Conservation (phyloP, 2,329 filamentous ascomycete species). For the Pseudomassariella vexata region DNA sequence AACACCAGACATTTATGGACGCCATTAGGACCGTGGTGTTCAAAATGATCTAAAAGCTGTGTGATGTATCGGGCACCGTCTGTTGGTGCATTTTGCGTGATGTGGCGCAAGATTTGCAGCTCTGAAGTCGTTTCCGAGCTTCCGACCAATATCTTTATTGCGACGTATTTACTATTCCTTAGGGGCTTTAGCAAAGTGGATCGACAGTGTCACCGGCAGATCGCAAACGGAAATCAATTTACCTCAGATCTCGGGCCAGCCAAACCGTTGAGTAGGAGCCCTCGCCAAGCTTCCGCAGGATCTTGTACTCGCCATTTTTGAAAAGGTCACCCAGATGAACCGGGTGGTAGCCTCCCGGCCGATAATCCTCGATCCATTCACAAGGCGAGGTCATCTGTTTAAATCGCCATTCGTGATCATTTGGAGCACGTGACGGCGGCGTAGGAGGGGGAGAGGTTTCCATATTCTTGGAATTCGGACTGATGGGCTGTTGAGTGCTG, state of each 20-base stretch:
- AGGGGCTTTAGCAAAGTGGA: constrained; percentile 4
- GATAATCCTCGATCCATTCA: constrained; percentile 23
- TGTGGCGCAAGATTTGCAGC: constrained; percentile 12
- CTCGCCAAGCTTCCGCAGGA: constrained; percentile 22
- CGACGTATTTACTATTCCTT: constrained; percentile 20
- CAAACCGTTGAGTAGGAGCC: constrained; percentile 21
- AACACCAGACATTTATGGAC: constrained; percentile 19
- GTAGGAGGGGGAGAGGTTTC: constrained; percentile 18
- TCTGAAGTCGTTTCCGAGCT: constrained; percentile 12
- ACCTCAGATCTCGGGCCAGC: constrained; percentile 21
- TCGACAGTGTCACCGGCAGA: constrained; percentile 3
- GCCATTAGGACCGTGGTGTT: constrained; percentile 15
- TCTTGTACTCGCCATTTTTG: constrained; percentile 19
- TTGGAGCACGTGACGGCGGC: constrained; percentile 13
- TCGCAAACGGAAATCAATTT: constrained; percentile 6
- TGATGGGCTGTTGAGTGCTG: no score
- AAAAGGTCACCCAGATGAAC: constrained; percentile 19
- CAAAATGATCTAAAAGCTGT: constrained; percentile 17
- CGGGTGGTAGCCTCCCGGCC: constrained; percentile 21
- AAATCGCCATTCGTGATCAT: constrained; percentile 15
- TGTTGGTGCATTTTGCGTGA: constrained; percentile 6
- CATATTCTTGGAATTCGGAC: no score
- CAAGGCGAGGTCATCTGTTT: constrained; percentile 18
- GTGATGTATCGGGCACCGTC: constrained; percentile 13
- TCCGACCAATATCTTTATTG: constrained; percentile 16